A percentile compares a stretch with the other conserved stretches of the same genome.
Evolutionary conservation across 306 rosid genomes (phyloP).

Genomic region (Canavalia gladiata): DNA sequence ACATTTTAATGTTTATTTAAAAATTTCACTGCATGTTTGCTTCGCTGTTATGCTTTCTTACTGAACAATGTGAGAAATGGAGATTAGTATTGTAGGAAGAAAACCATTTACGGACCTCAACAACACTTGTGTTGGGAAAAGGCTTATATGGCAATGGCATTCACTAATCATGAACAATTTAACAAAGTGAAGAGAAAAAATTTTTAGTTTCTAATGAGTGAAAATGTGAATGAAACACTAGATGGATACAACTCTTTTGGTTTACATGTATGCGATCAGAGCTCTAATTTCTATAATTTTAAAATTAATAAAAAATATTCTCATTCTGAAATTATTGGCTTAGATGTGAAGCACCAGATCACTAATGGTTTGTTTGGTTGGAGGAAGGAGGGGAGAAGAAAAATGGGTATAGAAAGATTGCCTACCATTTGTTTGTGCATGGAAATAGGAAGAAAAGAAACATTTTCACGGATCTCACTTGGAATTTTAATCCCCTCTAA

Average conservation of each 20-base stretch:
- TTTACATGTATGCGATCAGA: background rate
- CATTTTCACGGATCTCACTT: too few relatives aligned
- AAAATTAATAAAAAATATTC: background rate
- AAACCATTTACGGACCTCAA: conserved; percentile 11
- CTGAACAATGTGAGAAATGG: conserved; percentile 6
- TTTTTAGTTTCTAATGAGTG: background rate
- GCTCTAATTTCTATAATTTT: background rate
- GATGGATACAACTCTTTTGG: background rate
- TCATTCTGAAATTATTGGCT: background rate
- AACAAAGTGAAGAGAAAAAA: background rate
- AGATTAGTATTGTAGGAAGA: background rate
- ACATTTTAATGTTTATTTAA: conserved; percentile 15
- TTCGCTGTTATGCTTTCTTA: conserved; percentile 10
- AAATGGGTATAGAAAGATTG: too few relatives aligned
- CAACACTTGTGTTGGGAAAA: background rate
- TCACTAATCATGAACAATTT: background rate
- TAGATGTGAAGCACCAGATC: background rate
- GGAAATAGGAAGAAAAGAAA: too few relatives aligned
- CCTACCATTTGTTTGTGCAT: too few relatives aligned
- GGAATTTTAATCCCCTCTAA: too few relatives aligned
- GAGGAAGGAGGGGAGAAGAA: too few relatives aligned
- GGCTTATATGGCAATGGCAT: background rate
- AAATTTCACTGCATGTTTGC: conserved; percentile 12
- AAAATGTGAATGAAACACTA: background rate
- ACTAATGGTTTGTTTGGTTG: too few relatives aligned